Conservation (phyloP, 176 grass and related monocot species). For the Otatea glauca region DNA sequence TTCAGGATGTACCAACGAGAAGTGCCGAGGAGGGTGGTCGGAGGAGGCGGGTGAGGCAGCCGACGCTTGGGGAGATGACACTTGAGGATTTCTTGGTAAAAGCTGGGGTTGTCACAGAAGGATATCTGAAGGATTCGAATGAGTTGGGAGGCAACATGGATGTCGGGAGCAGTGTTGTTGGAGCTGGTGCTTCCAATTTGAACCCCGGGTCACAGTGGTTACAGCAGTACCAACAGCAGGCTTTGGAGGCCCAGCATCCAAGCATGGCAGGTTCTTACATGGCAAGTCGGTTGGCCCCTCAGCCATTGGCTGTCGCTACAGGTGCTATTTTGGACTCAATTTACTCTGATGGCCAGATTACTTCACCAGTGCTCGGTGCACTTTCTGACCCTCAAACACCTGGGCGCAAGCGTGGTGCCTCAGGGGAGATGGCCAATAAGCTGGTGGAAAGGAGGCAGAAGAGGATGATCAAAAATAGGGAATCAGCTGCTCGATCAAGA, state of each 20-base stretch:
- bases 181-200: slow-evolving; percentile 33
- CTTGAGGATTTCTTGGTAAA: slow-evolving; percentile 88
- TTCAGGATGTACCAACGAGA: slow-evolving; percentile 42
- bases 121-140: slow-evolving; percentile 49
- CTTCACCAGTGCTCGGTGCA: slow-evolving; percentile 50
- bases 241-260: slow-evolving; percentile 45
- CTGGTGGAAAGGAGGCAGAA: slow-evolving; percentile 86
- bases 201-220: slow-evolving; percentile 48
- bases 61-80: slow-evolving; percentile 79
- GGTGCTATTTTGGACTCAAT: slow-evolving; percentile 49
- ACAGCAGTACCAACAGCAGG: slow-evolving; percentile 47
- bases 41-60: slow-evolving; percentile 47
- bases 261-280: slow-evolving; percentile 47
- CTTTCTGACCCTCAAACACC: slow-evolving; percentile 56
- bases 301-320: slow-evolving; percentile 42
- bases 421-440: slow-evolving; percentile 64
- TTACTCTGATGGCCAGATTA: slow-evolving; percentile 46
- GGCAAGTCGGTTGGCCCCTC: slow-evolving; percentile 40
- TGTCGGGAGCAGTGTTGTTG: slow-evolving; percentile 39
- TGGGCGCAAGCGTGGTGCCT: slow-evolving; percentile 48
- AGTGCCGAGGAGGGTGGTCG: slow-evolving; percentile 31
- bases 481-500: slow-evolving; percentile 95
- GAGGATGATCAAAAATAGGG: slow-evolving; percentile 99
- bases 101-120: slow-evolving; percentile 79
- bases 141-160: slow-evolving; percentile 36